A percentile compares a stretch with the other conserved stretches of the same genome.
These are phyloP conservation scores for Cyclanthera cordifolia DNA, from an alignment of 306 rosid genomes.

Conservation along the genomic window DNA sequence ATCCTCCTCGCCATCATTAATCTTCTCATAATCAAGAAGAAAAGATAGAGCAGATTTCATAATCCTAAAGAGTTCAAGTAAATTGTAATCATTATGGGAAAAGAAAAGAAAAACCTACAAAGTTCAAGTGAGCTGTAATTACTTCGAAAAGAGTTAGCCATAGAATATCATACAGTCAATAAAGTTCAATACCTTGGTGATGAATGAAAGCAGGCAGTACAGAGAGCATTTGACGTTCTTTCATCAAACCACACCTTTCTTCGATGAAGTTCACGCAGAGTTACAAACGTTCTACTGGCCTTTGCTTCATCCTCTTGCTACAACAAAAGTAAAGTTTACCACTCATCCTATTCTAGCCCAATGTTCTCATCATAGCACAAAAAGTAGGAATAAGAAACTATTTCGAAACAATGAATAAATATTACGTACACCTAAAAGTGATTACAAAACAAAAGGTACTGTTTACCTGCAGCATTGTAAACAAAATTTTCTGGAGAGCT, in stretches of 20 bases:
- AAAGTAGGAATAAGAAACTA: no score
- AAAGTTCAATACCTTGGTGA: slow-evolving; percentile 43
- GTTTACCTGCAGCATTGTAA: slow-evolving; percentile 54
- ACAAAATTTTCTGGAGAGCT: slow-evolving; percentile 59
- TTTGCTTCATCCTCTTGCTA: slow-evolving; percentile 69
- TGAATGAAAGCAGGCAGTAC: slow-evolving; percentile 64
- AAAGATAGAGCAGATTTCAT: slow-evolving; percentile 63
- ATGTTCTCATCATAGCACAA: background rate
- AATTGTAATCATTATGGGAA: no score
- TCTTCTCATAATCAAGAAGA: slow-evolving; percentile 86
- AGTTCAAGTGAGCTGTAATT: slow-evolving; percentile 1
- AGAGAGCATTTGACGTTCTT: slow-evolving; percentile 80
- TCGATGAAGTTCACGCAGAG: slow-evolving; percentile 64
- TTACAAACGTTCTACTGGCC: slow-evolving; percentile 61
- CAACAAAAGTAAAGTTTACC: slow-evolving; percentile 1
- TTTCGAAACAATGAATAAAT: no score
- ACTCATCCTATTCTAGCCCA: background rate
- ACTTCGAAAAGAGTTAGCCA: background rate
- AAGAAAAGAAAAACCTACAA: no score
- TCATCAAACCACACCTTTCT: slow-evolving; percentile 79
- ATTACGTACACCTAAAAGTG: no score
- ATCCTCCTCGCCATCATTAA: slow-evolving; percentile 46
- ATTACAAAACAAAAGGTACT: background rate
- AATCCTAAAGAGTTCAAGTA: slow-evolving; percentile 37
- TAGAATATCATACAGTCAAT: slow-evolving; percentile 3